Conservation (phyloP, 2,329 filamentous ascomycete genomes). For the Clonostachys rhizophaga region DNA sequence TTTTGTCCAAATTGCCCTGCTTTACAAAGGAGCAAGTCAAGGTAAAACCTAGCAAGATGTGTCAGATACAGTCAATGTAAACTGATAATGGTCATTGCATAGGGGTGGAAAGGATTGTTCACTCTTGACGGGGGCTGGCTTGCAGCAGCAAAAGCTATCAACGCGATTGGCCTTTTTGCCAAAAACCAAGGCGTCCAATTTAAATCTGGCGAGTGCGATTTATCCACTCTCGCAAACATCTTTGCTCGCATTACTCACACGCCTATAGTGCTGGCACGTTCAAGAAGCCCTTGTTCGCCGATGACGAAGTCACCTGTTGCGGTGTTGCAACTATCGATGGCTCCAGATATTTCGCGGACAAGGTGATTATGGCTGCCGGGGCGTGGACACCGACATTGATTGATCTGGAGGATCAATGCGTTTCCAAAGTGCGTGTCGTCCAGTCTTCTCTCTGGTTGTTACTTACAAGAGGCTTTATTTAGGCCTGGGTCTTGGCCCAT, state of each 20-base stretch:
- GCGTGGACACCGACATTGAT: constrained; percentile 23
- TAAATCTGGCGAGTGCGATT: constrained; percentile 26
- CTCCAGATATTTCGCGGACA: constrained; percentile 32
- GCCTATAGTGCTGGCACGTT: constrained; percentile 32
- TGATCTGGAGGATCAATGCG: constrained; percentile 27
- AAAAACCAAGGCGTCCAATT: constrained; percentile 31
- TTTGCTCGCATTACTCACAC: background rate
- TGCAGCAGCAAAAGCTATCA: constrained; percentile 38
- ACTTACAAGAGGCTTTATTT: background rate
- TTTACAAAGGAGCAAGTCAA: constrained; percentile 31
- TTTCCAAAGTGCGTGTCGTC: constrained; percentile 18
- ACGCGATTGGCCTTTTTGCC: constrained; percentile 33
- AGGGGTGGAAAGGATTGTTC: constrained; percentile 40
- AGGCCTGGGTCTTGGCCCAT: constrained; percentile 41
- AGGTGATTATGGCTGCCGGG: constrained; percentile 34
- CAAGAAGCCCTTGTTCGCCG: constrained; percentile 29
- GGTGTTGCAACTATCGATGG: constrained; percentile 26
- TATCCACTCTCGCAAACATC: background rate
- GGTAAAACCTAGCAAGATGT: constrained; percentile 7
- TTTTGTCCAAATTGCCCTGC: constrained; percentile 30
- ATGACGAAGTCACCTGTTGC: constrained; percentile 24
- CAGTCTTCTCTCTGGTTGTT: background rate
- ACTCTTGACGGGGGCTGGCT: constrained; percentile 39
- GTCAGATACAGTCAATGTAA: background rate
- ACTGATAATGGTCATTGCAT: background rate